Base-by-base conservation (phyloP, 495 filamentous ascomycete genomes). In the Hypoxylon rickii region DNA sequence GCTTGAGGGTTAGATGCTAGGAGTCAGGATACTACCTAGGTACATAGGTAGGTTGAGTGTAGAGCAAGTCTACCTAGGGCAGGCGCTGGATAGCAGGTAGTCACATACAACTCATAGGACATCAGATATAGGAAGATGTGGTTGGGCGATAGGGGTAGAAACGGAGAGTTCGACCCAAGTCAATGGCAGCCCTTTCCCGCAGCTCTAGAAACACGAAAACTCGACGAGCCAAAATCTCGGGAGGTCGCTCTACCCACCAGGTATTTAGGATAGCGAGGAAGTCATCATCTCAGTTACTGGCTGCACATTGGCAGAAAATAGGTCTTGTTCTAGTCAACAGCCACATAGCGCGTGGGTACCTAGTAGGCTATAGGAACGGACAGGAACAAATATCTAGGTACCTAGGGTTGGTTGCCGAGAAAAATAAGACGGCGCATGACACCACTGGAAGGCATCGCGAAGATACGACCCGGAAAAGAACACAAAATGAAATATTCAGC, bases 321-420 rank as follows among this genome's bases (percentile, higher is more conserved):
- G 11, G 7, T 18, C 18, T 10, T 7, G 16, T 22, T 58, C 34
- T 57, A 51, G 46, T 18, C 29, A 17, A 41, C 46, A 34, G 41
- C 40, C 41, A 51, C 46, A 40, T 10, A 7, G 29, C 16, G 18
- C 41, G 45, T 19, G 26, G n/a, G n/a, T n/a, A n/a, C n/a, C n/a
- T n/a, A 34, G 15, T 19, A 37, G 12, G 26, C 17, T 29, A 24
- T 19, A 46, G 46, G 31, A 42, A 58, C 11, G 26, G 47, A 45
- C 46, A 41, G 46, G 44, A 58, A 46, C 55, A 34, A 58, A 29
- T n/a, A 26, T 36, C 1, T 17, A 29, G 7, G 29, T 39, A 32
- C 37, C 37, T 48, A 51, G n/a, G n/a, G n/a, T n/a, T n/a, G n/a
- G n/a, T 33, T 33, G 39, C 4, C 32, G 21, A n/a, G 41, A 42